These are phyloP conservation scores for Brassica carinata DNA, from an alignment of 345 rosid genomes.

Conservation along the genomic window DNA sequence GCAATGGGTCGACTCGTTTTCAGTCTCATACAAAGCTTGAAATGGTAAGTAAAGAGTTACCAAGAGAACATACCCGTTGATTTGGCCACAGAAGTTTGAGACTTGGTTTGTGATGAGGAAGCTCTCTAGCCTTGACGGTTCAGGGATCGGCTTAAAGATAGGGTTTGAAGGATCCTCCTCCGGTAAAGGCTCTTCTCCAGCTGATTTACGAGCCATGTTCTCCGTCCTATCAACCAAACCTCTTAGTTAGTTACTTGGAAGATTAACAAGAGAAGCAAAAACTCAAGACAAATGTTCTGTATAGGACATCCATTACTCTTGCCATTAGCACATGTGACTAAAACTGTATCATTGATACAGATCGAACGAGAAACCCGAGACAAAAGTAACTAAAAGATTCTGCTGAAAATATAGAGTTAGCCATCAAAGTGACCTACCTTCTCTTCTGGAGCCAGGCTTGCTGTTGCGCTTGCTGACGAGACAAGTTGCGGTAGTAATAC, in stretches of 20 bases:
- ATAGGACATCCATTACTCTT: too few relatives aligned
- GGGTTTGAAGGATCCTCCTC: constrained; percentile 99
- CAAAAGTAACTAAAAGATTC: too few relatives aligned
- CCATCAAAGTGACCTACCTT: too few relatives aligned
- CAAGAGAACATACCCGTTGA: constrained; percentile 80
- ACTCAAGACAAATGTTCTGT: too few relatives aligned
- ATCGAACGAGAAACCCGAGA: too few relatives aligned
- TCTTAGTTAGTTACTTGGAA: constrained; percentile 14
- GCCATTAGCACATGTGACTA: too few relatives aligned
- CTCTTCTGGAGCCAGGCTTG: constrained; percentile 99
- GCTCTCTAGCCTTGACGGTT: constrained; percentile 94
- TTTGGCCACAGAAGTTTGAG: constrained; percentile 93
- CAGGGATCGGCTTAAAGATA: constrained; percentile 84
- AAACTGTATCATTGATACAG: too few relatives aligned
- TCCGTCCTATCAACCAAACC: constrained; percentile 63
- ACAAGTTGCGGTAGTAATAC: constrained; percentile 74
- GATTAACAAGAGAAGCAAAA: too few relatives aligned
- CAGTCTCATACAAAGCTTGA: too few relatives aligned
- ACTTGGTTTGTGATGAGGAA: constrained; percentile 93
- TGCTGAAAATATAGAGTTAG: too few relatives aligned
- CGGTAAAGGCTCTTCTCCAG: constrained; percentile 92
- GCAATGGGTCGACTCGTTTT: too few relatives aligned
- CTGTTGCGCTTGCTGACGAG: constrained; percentile 97
- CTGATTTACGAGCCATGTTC: constrained; percentile 79
- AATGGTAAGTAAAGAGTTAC: too few relatives aligned